Base-by-base conservation (phyloP, 257 asterid genomes). In the Thymus quinquecostatus region DNA sequence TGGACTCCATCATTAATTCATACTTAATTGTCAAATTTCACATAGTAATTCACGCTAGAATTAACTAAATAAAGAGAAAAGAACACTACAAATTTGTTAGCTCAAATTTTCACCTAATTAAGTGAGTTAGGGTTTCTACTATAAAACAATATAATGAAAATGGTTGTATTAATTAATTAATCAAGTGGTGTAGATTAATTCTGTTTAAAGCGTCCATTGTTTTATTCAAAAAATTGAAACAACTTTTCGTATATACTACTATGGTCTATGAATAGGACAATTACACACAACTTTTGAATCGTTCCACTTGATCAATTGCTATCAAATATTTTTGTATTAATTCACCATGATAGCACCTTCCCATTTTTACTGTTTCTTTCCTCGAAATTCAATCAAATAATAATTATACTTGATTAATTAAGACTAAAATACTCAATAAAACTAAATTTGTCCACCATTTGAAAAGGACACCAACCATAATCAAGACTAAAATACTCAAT, bases 401-500 rank as follows among this genome's bases (percentile, higher is more conserved):
- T 43, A 57, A 27, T 41, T 27, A 8, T 12, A 10, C 9, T 21
- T 21, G 21, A 21, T 21, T 21, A 21, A 21, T 21, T 21, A 21
- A 21, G 21, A 21, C 21, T 21, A 21, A 21, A 21, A 21, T 21
- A 21, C 21, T 21, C 21, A 21, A 21, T 21, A 21, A 21, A 21
- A 21, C 21, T 8, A 32, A 68, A 73, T 56, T 33, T 12, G 13
- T 51, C 14, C 32, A 45, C 44, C 36, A 30, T 41, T 6, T 28
- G 73, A 74, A 34, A 66, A 58, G 1, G 73, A 74, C 73, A 66
- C 44, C 68, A 66, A 66, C 63, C 47, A 59, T 8, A 53, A 64
- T 40, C 48, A 40, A 12, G 57, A 63, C 29, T 47, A 21, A 11
- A 54, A 32, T 63, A 28, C 40, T 51, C 21, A 34, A 4, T 21